Evolutionary conservation across 768 basidiomycete species (phyloP), one percentile per base, ranked within the genome.

Genomic region (Boletus pseudo-olivaceus): DNA sequence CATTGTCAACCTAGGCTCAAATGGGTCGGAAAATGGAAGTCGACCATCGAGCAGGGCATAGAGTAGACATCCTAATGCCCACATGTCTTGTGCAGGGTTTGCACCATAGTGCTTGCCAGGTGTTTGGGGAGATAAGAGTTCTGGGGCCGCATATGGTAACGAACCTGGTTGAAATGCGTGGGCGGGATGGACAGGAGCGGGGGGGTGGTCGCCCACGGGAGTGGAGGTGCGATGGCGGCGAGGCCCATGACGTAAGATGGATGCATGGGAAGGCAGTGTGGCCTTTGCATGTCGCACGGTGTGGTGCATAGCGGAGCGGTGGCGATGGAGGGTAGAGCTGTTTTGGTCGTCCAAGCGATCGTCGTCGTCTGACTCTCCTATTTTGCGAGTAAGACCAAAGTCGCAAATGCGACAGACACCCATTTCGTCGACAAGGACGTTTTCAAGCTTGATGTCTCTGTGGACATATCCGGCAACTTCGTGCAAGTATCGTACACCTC

Each of bases 401-500:
- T 95, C 93, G 41, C 77, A 76, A 32, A 96, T 87, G 65, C 84
- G 83, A 75, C 92, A 93, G n/a, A 85, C 79, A 51, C 90, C 88
- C 76, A 82, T 84, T 67, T 91, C 88, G 69, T 95, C 92, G 49
- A 95, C 85, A 40, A 98, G 82, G 46, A 98, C 84, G 74, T 99
- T 99, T 73, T 98, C 97, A 55, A 97, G 82, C 75, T 99, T 99
- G 70, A 99, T 76, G 73, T 99, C 97, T 62, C 93, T 82, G 74
- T 99, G 96, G 50, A 95, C 88, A 61, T 88, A 82, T 8, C 79
- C 72, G 27, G 84, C 87, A 39, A 82, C 80, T 54, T 87, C 82
- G 69, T 96, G 93, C 66, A 96, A 71, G 73, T 94, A 94, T 49
- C 83, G 80, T 65, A 94, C 71, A 19, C 90, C 92, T 51, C 87